Evolutionary conservation across 805 yeast species (phyloP).

Genomic region (Wickerhamomyces bovis): DNA sequence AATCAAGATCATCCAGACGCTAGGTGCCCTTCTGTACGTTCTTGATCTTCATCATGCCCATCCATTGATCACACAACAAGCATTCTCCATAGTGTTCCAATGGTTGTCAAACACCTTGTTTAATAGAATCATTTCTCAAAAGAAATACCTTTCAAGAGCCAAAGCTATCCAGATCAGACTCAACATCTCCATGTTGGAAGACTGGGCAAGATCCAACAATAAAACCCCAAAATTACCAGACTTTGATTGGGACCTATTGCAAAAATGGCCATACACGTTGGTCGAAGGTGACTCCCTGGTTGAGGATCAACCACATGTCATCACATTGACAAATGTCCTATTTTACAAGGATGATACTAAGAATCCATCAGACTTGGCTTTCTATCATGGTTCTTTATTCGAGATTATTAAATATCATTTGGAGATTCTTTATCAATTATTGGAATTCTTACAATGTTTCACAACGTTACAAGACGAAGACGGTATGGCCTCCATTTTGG

Average conservation of each 20-base stretch:
- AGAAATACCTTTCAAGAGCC: conserved; percentile 69
- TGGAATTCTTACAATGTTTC: conserved; percentile 89
- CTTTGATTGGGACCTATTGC: conserved; percentile 32
- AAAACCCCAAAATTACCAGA: conserved; percentile 27
- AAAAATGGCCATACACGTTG: conserved; percentile 32
- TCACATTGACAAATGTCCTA: conserved; percentile 7
- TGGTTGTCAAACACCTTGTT: conserved; percentile 72
- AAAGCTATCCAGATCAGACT: conserved; percentile 87
- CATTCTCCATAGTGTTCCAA: conserved; percentile 69
- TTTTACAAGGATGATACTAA: conserved; percentile 17
- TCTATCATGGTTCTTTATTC: conserved; percentile 59
- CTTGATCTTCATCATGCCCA: conserved; percentile 77
- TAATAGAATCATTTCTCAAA: conserved; percentile 61
- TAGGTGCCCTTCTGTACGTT: conserved; percentile 85
- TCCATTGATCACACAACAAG: conserved; percentile 69
- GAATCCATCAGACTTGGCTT: conserved; percentile 45
- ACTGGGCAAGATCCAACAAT: conserved; percentile 66
- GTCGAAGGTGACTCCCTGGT: conserved; percentile 21
- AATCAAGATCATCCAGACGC: conserved; percentile 70
- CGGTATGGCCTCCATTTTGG: conserved; percentile 46
- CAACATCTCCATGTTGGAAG: conserved; percentile 81
- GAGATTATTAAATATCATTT: conserved; percentile 62
- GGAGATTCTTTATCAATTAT: conserved; percentile 66
- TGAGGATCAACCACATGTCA: neutral
- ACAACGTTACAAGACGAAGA: conserved; percentile 65